These are phyloP conservation scores for Linum usitatissimum DNA, from an alignment of 345 rosid genomes.

Conservation along the genomic window DNA sequence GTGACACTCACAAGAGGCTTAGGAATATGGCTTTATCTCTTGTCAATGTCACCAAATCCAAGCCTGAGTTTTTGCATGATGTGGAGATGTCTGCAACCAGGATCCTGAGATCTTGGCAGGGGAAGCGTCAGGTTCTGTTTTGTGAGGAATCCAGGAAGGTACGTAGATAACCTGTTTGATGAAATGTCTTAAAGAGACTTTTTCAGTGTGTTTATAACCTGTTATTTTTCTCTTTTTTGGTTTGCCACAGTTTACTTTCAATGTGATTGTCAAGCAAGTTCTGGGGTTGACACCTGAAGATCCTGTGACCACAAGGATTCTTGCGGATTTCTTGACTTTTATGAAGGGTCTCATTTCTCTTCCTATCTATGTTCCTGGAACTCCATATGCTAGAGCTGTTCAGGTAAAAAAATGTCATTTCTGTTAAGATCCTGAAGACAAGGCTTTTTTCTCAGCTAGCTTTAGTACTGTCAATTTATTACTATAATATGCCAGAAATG, in stretches of 20 bases:
- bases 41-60: constrained; percentile 33
- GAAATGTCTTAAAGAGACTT: not conserved
- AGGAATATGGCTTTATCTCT: constrained; percentile 32
- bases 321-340: constrained; percentile 39
- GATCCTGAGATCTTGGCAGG: constrained; percentile 31
- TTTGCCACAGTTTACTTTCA: constrained; percentile 44
- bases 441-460: not conserved
- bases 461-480: not conserved
- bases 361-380: constrained; percentile 46
- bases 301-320: constrained; percentile 32
- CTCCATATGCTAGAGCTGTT: constrained; percentile 54
- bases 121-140: constrained; percentile 30
- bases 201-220: too few relatives aligned
- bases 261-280: constrained; percentile 53
- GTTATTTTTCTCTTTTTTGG: not conserved
- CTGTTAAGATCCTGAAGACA: not conserved
- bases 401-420: constrained; percentile 21
- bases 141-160: constrained; percentile 43
- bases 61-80: constrained; percentile 36
- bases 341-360: constrained; percentile 48
- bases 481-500: not conserved
- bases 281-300: constrained; percentile 39
- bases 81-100: constrained; percentile 27
- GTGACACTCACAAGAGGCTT: constrained; percentile 38
- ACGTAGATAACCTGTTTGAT: not conserved